Evolutionary conservation across 495 filamentous ascomycete genomes (phyloP).

Genomic region (Terfezia claveryi): DNA sequence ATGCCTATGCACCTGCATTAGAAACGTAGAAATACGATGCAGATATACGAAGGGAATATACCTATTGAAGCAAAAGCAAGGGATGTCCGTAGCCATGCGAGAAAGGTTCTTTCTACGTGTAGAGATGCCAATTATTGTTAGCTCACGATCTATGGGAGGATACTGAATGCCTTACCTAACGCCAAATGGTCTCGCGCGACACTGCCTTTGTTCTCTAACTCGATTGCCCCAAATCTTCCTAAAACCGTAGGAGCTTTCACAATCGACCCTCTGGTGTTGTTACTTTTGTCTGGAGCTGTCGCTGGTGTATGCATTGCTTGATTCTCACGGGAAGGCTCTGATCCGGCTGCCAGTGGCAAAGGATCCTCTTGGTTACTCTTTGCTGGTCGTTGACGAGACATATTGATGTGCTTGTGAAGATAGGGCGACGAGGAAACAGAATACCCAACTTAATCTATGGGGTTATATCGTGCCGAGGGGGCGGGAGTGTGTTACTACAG

Average conservation of each 20-base stretch:
- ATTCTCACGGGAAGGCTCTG: no score
- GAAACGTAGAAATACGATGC: no score
- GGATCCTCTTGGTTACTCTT: no score
- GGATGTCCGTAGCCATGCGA: slow-evolving; percentile 90
- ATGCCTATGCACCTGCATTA: slow-evolving; percentile 32
- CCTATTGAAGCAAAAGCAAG: slow-evolving; percentile 91
- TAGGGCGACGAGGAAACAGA: no score
- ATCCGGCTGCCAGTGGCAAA: no score
- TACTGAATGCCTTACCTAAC: slow-evolving; percentile 37
- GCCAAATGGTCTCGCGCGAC: slow-evolving; percentile 89
- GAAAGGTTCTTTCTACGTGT: slow-evolving; percentile 62
- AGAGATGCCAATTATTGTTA: not conserved
- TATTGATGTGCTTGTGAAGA: no score
- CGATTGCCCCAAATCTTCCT: slow-evolving; percentile 57
- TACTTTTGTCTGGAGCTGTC: no score
- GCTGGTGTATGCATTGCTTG: no score
- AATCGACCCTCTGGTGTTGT: not conserved
- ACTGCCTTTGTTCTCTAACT: slow-evolving; percentile 90
- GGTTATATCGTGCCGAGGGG: no score
- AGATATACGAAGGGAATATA: slow-evolving; percentile 37
- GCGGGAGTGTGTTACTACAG: no score
- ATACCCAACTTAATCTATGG: no score
- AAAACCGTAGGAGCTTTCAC: slow-evolving; percentile 10
- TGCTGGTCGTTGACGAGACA: no score
- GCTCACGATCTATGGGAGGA: not conserved